These are phyloP conservation scores for Stylonectria norvegica DNA, from an alignment of 2,329 filamentous ascomycete genomes.

Conservation along the genomic window DNA sequence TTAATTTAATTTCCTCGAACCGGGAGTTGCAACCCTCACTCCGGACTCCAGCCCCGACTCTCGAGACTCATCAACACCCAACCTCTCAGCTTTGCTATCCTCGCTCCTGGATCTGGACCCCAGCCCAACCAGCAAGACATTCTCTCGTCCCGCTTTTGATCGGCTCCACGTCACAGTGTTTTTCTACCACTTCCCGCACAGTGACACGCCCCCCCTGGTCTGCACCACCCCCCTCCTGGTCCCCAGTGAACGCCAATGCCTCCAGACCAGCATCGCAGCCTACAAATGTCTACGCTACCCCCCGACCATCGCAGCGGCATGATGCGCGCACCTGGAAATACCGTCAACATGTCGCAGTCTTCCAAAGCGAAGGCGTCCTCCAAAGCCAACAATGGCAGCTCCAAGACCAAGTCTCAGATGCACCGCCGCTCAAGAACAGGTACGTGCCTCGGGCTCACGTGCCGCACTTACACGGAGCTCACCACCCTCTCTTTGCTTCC, in stretches of 20 bases:
- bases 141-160: slow-evolving; percentile 29
- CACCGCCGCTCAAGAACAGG: slow-evolving; percentile 93
- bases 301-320: slow-evolving; percentile 54
- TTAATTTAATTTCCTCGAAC: slow-evolving; percentile 32
- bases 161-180: slow-evolving; percentile 25
- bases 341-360: slow-evolving; percentile 59
- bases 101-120: slow-evolving; percentile 22
- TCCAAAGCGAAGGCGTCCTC: slow-evolving; percentile 56
- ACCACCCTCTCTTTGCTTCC: slow-evolving; percentile 16
- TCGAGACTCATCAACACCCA: slow-evolving; percentile 22
- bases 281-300: slow-evolving; percentile 64
- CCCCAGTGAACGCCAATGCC: slow-evolving; percentile 24
- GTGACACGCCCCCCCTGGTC: slow-evolving; percentile 21
- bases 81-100: slow-evolving; percentile 15
- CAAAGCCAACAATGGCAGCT: slow-evolving; percentile 51
- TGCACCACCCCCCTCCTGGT: slow-evolving; percentile 20
- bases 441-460: slow-evolving; percentile 46
- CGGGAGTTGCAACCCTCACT: slow-evolving; percentile 18
- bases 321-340: slow-evolving; percentile 43
- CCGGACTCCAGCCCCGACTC: slow-evolving; percentile 13
- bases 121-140: slow-evolving; percentile 17
- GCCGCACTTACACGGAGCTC: slow-evolving; percentile 30
- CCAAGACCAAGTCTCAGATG: slow-evolving; percentile 77
- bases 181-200: slow-evolving; percentile 14
- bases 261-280: slow-evolving; percentile 34